Percentiles rank a stretch among this genome's conserved stretches.
phyloP scores from a whole-genome alignment of 208 protist species.

The Acanthamoeba sp. region DNA sequence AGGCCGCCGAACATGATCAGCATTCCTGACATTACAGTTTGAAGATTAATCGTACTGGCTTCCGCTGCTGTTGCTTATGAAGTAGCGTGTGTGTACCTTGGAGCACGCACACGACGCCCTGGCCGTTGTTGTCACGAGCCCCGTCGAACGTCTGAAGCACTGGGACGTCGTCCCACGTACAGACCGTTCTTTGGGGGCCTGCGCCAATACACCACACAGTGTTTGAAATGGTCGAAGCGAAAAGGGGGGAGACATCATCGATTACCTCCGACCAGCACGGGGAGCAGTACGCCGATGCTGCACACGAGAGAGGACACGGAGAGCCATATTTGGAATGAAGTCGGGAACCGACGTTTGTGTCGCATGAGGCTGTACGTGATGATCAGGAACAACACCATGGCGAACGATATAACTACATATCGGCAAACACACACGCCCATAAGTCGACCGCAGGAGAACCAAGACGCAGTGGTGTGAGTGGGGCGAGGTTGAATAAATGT shows the following conservation, averaged over 20 bases:
- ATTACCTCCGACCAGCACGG: slow-evolving; percentile 25
- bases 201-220: not conserved
- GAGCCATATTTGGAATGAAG: slow-evolving; percentile 34
- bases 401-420: slow-evolving; percentile 19
- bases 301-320: slow-evolving; percentile 25
- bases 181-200: not conserved
- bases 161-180: slow-evolving; percentile 44
- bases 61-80: not conserved
- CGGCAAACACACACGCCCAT: no score
- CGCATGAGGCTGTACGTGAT: slow-evolving; percentile 55
- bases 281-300: not conserved
- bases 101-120: slow-evolving; percentile 63
- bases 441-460: no score
- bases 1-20: slow-evolving; percentile 31
- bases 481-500: not conserved
- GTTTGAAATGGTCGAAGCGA: not conserved
- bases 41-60: no score
- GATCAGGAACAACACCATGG: slow-evolving; percentile 47
- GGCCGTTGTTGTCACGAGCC: slow-evolving; percentile 36
- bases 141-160: slow-evolving; percentile 47
- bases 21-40: not conserved
- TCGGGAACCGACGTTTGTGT: slow-evolving; percentile 60
- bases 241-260: not conserved
- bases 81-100: not conserved
- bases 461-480: not conserved